These are phyloP conservation scores for Oryza officinalis DNA, from an alignment of 176 grass and related monocot genomes.

Conservation along the genomic window DNA sequence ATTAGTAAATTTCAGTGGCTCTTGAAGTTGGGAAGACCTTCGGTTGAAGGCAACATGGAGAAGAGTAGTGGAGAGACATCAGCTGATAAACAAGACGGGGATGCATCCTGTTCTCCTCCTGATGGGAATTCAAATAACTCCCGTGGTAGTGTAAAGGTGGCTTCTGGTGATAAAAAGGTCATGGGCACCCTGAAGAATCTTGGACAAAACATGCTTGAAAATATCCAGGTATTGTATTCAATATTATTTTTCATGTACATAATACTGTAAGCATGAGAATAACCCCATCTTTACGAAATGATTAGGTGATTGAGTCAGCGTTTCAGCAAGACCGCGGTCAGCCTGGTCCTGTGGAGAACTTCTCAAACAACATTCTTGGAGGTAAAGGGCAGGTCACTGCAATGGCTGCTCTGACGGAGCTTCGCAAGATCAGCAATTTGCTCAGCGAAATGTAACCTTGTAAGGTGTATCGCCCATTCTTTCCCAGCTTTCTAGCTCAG, in stretches of 20 bases:
- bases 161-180: slow-evolving; percentile 75
- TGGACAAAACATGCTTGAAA: slow-evolving; percentile 94
- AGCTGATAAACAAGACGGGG: slow-evolving; percentile 23
- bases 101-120: slow-evolving; percentile 18
- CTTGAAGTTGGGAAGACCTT: slow-evolving; percentile 65
- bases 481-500: slow-evolving; percentile 18
- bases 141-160: slow-evolving; percentile 28
- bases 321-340: slow-evolving; percentile 82
- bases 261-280: background rate
- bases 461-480: background rate
- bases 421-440: slow-evolving; percentile 90
- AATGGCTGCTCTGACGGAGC: slow-evolving; percentile 77
- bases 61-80: slow-evolving; percentile 41
- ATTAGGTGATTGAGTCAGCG: slow-evolving; percentile 81
- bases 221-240: slow-evolving; percentile 72
- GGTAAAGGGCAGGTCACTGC: slow-evolving; percentile 83
- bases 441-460: slow-evolving; percentile 66
- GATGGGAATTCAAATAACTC: slow-evolving; percentile 41
- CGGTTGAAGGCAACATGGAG: slow-evolving; percentile 44
- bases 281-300: slow-evolving; percentile 11
- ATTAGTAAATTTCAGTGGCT: slow-evolving; percentile 85
- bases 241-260: background rate
- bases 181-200: slow-evolving; percentile 72
- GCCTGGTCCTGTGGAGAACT: slow-evolving; percentile 56
- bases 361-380: slow-evolving; percentile 63